Evolutionary conservation across 73 alveolate species (phyloP), one percentile per base, ranked within the genome.

Genomic region (Stentor roeselii): DNA sequence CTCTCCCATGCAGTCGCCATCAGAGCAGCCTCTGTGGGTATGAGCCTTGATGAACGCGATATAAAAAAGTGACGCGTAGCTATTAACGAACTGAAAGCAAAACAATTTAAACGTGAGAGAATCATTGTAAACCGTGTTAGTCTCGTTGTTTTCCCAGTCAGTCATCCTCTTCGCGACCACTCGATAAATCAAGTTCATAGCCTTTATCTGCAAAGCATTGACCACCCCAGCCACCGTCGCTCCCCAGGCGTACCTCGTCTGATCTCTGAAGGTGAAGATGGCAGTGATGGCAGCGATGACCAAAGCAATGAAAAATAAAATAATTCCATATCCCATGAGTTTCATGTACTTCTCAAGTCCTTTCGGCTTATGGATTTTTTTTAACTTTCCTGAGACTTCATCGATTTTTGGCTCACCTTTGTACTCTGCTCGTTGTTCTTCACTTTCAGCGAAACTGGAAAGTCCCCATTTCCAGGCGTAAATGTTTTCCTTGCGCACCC

Each of bases 111-210:
- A 32, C 34, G 76, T 82, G 0, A 86, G 78, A 36, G 83, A 15
- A 36, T 59, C 75, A 39, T 80, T 82, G 50, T 38, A 86, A 42
- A 35, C 78, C 27, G 86, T 30, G 15, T 82, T 82, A 59, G 91
- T 86, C 36, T 86, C 83, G 40, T 59, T 59, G 83, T 86, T 86
- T 60, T 86, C 91, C 77, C 82, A 86, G 14, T 86, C 86, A 3
- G 87, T 86, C 86, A 86, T 3, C 3, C 14, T 3, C 36, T 59
- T 82, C 21, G 91, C 88, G 0, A 86, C 39, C n/a, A n/a, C 2
- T 30, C 39, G 15, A 40, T 82, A 86, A 3, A 86, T 2, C 36
- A 31, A 39, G 42, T 86, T 86, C 78, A 86, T 60, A 6, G 82
- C 3, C 27, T 36, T 38, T n/a, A 86, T 86, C 61, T 82, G 82